These are phyloP conservation scores for Podaxis sp. DNA, from an alignment of 768 basidiomycete species.

Conservation along the genomic window DNA sequence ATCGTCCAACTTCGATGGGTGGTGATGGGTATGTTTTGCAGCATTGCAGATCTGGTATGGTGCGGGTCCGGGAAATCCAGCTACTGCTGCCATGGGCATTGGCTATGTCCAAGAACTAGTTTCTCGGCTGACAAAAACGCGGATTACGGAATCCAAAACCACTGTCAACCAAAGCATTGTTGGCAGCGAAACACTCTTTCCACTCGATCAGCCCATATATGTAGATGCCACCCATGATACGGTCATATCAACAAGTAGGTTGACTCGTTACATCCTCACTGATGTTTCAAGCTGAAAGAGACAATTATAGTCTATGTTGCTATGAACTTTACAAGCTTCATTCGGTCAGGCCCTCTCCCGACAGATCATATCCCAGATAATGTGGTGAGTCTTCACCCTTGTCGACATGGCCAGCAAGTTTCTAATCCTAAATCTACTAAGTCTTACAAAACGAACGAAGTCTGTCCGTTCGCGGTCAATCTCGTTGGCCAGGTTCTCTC, in stretches of 20 bases:
- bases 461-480: slow-evolving; percentile 35
- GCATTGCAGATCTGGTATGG: slow-evolving; percentile 64
- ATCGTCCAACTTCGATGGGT: not conserved
- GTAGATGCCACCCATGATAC: slow-evolving; percentile 80
- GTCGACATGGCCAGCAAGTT: slow-evolving; percentile 49
- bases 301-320: slow-evolving; percentile 57
- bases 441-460: slow-evolving; percentile 30
- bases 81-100: slow-evolving; percentile 59
- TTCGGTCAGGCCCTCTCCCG: slow-evolving; percentile 61
- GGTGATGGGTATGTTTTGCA: slow-evolving; percentile 18
- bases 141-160: slow-evolving; percentile 51
- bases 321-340: slow-evolving; percentile 68
- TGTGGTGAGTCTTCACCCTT: slow-evolving; percentile 51
- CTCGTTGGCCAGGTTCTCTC: slow-evolving; percentile 47
- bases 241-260: slow-evolving; percentile 60
- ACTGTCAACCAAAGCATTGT: slow-evolving; percentile 72
- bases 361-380: slow-evolving; percentile 55
- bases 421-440: slow-evolving; percentile 30
- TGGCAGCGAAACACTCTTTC: slow-evolving; percentile 50
- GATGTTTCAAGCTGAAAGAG: not conserved
- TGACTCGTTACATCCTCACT: not conserved
- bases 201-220: slow-evolving; percentile 57
- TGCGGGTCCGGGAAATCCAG: slow-evolving; percentile 68
- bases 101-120: slow-evolving; percentile 73
- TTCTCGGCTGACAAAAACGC: slow-evolving; percentile 64